Conservation (phyloP, 2,329 filamentous ascomycete species). For the Fusarium sp. region DNA sequence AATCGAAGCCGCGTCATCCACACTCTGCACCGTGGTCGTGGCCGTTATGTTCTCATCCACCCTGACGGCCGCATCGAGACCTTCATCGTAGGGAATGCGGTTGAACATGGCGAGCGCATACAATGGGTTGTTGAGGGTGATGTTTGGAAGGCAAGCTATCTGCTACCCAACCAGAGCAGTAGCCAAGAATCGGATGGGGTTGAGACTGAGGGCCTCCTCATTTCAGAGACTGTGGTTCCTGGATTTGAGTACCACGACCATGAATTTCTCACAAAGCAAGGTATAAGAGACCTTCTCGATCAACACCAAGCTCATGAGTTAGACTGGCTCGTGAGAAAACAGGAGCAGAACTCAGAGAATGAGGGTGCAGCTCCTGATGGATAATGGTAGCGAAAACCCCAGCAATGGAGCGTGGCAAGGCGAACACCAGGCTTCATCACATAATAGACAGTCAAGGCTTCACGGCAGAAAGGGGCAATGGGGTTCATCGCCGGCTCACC, state of each 20-base stretch:
- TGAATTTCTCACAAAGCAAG: constrained; percentile 68
- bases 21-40: constrained; percentile 71
- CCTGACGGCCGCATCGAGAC: constrained; percentile 68
- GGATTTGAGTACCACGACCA: constrained; percentile 76
- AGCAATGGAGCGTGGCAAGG: neutral
- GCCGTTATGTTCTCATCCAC: constrained; percentile 72
- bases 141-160: constrained; percentile 72
- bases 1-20: constrained; percentile 72
- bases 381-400: neutral
- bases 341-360: constrained; percentile 3
- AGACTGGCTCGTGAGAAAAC: constrained; percentile 55
- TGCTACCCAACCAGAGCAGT: constrained; percentile 54
- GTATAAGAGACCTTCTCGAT: constrained; percentile 63
- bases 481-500: neutral
- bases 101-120: constrained; percentile 67
- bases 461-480: neutral
- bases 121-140: constrained; percentile 77
- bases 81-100: constrained; percentile 70
- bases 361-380: neutral
- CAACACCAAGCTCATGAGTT: constrained; percentile 61
- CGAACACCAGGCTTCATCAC: neutral
- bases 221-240: constrained; percentile 74
- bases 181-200: constrained; percentile 47
- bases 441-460: neutral
- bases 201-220: constrained; percentile 65